Base-by-base conservation (phyloP, 352 stramenopile species). In the Globisporangium sylvaticum region DNA sequence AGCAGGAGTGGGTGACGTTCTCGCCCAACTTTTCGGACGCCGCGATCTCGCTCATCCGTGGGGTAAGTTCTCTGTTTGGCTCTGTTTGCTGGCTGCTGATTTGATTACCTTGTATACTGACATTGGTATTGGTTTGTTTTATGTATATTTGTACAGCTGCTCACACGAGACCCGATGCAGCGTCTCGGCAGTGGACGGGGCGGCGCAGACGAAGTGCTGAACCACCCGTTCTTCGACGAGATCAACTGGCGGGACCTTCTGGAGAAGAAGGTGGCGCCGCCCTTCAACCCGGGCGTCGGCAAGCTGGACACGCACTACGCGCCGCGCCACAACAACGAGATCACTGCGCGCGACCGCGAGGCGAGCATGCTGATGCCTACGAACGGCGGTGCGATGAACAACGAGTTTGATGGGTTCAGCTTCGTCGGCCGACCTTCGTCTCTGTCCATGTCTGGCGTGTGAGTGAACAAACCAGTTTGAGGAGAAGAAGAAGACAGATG, bases 81-180 rank as follows among this genome's bases (percentile, higher is more conserved):
- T 29, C 12, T 25, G 14, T 27, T 68, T 1, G n/a, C 37, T 73
- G 50, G 50, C 61, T 7, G 20, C 4, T 22, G 50, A 32, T 15
- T 3, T 56, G n/a, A 9, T 31, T 24, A 18, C 37, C 12, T 12
- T 46, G 12, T 20, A 46, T 20, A 46, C 37, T 46, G 37, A 46
- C 37, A 46, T 46, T 46, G 4, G 20, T 20, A 46, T 46, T 46
- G 37, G 27, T 39, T 24, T 58, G 14, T 53, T 67, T 18, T 18
- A 25, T 54, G 2, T 44, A 10, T 63, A 4, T 62, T 15, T 59
- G 0, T 37, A 32, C 68, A 97, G 86, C 74, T 99, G 29, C 81
- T 99, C 34, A 98, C 96, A 1, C 93, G 97, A 42, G 96, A 99
- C 73, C 97, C 97, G 24, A 94, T 84, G 39, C 82, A 94, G 75